Evolutionary conservation across 257 asterid species (phyloP).

Genomic region (Voacanga thouarsii): DNA sequence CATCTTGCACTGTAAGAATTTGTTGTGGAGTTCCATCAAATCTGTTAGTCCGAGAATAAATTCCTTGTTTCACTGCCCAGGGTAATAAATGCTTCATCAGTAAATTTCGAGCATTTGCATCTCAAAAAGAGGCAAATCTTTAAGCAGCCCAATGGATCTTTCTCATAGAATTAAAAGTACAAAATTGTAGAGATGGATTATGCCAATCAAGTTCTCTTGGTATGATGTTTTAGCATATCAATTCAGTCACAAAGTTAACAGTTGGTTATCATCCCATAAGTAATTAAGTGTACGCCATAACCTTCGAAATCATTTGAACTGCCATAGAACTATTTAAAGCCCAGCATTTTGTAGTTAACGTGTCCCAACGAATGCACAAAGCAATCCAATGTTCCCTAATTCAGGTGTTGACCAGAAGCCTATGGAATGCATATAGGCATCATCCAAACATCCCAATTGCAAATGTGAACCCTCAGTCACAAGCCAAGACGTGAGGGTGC

Average conservation of each 20-base stretch:
- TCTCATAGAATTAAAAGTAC: background rate
- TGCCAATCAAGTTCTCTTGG: background rate
- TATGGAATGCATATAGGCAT: background rate
- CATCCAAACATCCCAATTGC: background rate
- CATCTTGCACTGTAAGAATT: slow-evolving; percentile 44
- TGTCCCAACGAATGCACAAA: background rate
- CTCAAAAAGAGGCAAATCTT: background rate
- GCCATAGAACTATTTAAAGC: background rate
- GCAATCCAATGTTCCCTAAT: background rate
- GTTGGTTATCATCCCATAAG: background rate
- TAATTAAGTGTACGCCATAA: background rate
- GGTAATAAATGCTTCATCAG: slow-evolving; percentile 22
- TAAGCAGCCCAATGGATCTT: background rate
- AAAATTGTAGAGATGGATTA: background rate
- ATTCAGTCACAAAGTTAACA: background rate
- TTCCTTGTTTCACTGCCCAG: slow-evolving; percentile 57
- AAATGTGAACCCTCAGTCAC: background rate
- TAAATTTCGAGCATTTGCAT: background rate
- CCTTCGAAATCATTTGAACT: background rate
- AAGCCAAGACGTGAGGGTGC: background rate
- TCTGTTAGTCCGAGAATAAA: slow-evolving; percentile 36
- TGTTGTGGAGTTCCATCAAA: slow-evolving; percentile 40
- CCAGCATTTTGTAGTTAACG: background rate
- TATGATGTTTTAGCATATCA: background rate
- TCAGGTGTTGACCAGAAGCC: background rate